Evolutionary conservation across 2,329 filamentous ascomycete genomes (phyloP).

Genomic region (Septoria petroselini): DNA sequence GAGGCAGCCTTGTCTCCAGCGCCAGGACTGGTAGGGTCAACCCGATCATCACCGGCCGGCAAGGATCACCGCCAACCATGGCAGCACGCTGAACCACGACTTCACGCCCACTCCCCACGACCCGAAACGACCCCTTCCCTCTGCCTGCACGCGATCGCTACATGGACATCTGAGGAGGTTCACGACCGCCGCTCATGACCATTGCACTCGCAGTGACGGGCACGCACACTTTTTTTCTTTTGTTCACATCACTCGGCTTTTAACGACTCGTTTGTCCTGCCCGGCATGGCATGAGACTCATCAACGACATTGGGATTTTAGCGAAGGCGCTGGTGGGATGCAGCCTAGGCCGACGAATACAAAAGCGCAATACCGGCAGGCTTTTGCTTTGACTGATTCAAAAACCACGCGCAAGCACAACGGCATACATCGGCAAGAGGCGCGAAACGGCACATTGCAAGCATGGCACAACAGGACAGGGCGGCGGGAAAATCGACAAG

Average conservation of each 20-base stretch:
- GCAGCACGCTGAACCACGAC: no score
- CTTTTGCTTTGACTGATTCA: neutral
- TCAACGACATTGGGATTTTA: constrained; percentile 17
- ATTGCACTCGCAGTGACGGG: neutral
- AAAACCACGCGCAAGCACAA: neutral
- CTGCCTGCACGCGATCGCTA: neutral
- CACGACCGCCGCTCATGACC: neutral
- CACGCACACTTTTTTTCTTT: neutral
- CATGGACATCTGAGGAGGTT: neutral
- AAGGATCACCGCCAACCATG: no score
- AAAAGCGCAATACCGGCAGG: neutral
- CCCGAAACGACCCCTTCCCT: neutral
- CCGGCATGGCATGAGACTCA: neutral
- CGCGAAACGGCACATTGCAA: neutral
- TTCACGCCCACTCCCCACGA: no score
- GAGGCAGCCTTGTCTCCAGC: neutral
- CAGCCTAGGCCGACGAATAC: neutral
- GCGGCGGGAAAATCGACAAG: neutral
- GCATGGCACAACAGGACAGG: constrained; percentile 2
- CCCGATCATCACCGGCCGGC: no score
- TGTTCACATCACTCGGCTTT: neutral
- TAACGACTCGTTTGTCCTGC: neutral
- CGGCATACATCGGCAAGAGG: neutral
- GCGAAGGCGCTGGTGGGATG: constrained; percentile 18
- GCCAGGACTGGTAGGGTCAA: neutral